A percentile compares a stretch with the other conserved stretches of the same genome.
phyloP scores from a whole-genome alignment of 1,284 basidiomycete genomes.

The Somion occarium region DNA sequence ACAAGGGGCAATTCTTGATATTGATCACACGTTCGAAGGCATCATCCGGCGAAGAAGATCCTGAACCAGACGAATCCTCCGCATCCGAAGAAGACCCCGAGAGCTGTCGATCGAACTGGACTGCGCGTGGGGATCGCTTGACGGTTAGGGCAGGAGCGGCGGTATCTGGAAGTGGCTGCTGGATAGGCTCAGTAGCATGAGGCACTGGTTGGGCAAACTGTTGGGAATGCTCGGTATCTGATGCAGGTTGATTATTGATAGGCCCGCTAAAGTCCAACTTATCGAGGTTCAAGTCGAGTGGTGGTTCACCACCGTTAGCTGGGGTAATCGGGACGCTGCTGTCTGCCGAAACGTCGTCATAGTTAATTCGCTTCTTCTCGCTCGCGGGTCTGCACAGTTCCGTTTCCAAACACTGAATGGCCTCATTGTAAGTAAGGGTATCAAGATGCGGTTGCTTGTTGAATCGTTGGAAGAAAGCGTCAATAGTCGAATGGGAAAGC shows the following conservation, averaged over 20 bases:
- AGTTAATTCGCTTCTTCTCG: conserved; percentile 61
- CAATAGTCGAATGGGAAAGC: conserved; percentile 74
- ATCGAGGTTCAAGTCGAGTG: conserved; percentile 40
- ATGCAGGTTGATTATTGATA: conserved; percentile 22
- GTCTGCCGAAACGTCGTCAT: conserved; percentile 30
- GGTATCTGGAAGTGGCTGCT: conserved; percentile 35
- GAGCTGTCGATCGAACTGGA: conserved; percentile 21
- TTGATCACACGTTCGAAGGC: conserved; percentile 90
- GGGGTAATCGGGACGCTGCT: conserved; percentile 45
- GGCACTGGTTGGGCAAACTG: conserved; percentile 12
- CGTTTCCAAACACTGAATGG: conserved; percentile 74
- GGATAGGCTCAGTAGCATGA: conserved; percentile 38
- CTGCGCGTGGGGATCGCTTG: not conserved
- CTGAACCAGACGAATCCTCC: conserved; percentile 35
- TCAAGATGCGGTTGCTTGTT: conserved; percentile 66
- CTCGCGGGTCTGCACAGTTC: conserved; percentile 70
- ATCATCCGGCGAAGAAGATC: conserved; percentile 30
- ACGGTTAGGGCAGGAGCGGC: conserved; percentile 6
- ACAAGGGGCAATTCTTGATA: conserved; percentile 90
- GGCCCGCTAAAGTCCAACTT: conserved; percentile 65
- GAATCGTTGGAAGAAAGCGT: conserved; percentile 74
- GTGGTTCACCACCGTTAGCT: conserved; percentile 13
- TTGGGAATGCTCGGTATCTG: conserved; percentile 16
- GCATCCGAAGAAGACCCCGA: conserved; percentile 40
- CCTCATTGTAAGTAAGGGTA: conserved; percentile 77